phyloP scores from a whole-genome alignment of 1,284 basidiomycete genomes.

The Puccinia horiana region DNA sequence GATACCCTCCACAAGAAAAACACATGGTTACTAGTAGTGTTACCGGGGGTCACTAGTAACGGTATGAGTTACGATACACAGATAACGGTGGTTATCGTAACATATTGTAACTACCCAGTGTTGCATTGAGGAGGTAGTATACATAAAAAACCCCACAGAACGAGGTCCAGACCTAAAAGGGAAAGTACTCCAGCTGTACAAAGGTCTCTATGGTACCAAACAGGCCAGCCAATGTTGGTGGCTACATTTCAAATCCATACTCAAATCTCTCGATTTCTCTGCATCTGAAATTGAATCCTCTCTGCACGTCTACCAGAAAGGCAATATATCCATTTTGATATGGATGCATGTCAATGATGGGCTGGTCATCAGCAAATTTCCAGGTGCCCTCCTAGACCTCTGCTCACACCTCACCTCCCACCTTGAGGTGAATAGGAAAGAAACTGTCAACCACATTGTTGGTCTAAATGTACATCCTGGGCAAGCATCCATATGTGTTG shows the following conservation, averaged over 20 bases:
- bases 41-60: too few species aligned
- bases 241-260: not conserved
- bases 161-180: not conserved
- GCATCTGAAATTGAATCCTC: not conserved
- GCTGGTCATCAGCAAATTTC: not conserved
- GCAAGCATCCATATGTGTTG: not conserved
- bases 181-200: not conserved
- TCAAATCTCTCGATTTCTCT: not conserved
- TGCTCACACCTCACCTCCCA: too few species aligned
- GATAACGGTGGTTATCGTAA: too few species aligned
- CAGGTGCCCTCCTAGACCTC: not conserved
- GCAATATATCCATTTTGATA: too few species aligned
- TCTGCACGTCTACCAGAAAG: too few species aligned
- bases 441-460: not conserved
- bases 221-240: constrained; percentile 23
- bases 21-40: too few species aligned
- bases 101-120: too few species aligned
- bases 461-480: not conserved
- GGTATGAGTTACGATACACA: too few species aligned
- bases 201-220: too few species aligned
- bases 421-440: not conserved
- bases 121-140: constrained; percentile 14
- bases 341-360: too few species aligned
- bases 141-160: not conserved
- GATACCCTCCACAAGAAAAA: too few species aligned